Base-by-base conservation (phyloP, 495 filamentous ascomycete species). In the Parathielavia appendiculata region DNA sequence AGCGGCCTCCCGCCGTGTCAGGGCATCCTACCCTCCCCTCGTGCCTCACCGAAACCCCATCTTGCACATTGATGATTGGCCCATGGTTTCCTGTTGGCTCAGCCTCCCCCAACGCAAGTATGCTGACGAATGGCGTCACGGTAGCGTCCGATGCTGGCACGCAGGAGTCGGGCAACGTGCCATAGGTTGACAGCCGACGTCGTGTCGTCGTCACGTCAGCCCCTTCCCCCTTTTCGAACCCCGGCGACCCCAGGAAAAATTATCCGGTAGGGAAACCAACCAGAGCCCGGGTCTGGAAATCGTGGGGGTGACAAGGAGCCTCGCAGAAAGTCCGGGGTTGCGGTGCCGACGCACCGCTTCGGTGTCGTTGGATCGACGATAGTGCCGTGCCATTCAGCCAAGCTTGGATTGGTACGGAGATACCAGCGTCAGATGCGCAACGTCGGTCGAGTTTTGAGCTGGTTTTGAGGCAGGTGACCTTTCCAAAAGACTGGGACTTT, bases 161-260 rank as follows among this genome's bases (percentile, higher is more conserved):
- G 34, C 22, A 56, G 43, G 20, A 57, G 41, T 57, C 50, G 40
- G 59, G 47, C 58, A 41, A 17, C 36, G 44, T 5, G 35, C 32
- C 32, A 19, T 19, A n/a, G 22, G 51, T 19, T 17, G 40, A 55
- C 9, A 56, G 20, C 26, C 20, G 19, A n/a, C n/a, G n/a, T n/a
- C n/a, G n/a, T n/a, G n/a, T n/a, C n/a, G n/a, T 30, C 26, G 26
- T 66, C 64, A 66, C 64, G 64, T 63, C 64, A 66, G 61, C 64
- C 11, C 23, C 9, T 43, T 30, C 60, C 47, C 45, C 34, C 23
- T 52, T 58, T 59, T 51, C 43, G 22, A 7, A 35, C 47, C 34
- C 34, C 49, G 35, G 49, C 35, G 12, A 35, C 54, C 63, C 61
- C 58, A 61, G 61, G 41, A 59, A 30, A 66, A 59, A 60, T 56